Base-by-base conservation (phyloP, 2,329 filamentous ascomycete species). In the Arachnomyces sp. region DNA sequence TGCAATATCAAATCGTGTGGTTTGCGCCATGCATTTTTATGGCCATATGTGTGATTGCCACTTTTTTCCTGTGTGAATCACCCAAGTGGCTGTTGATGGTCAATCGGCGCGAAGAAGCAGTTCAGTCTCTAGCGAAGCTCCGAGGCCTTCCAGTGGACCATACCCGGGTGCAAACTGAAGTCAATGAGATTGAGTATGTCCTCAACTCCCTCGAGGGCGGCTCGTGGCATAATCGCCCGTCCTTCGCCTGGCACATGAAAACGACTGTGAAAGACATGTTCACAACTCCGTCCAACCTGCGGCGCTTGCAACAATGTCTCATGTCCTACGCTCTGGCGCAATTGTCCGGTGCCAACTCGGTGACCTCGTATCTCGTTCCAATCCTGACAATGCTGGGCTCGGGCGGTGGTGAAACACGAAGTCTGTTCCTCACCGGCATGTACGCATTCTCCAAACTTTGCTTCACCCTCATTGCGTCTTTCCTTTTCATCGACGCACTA, bases 401-500 rank as follows among this genome's bases (percentile, higher is more conserved):
- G 2, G 46, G 43, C 1, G 48, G 57, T 2, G 54, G 53, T 1
- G 59, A 56, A 0, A 52, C 51, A 0, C 49, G 55, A 0, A 59
- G 49, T 14, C 53, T 72, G 6, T 65, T 69, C 35, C 49, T 69
- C 2, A 63, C 56, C 1, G 62, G 59, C 38, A 66, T 72, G 52
- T 71, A 71, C 38, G 57, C 55, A 7, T 49, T 71, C 33, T 53
- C 65, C 30, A 72, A 70, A 47, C 63, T 72, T 39, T 61, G 60
- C 37, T 67, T 57, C 43, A 59, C 57, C 5, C 38, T 71, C 2
- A 60, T 65, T 8, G 65, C 66, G 3, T 60, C 59, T 2, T 63
- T 72, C 42, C 65, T 70, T 48, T 62, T 71, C 42, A 60, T 69
- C 15, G 68, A 71, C 36, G 63, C 62, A 7, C 52, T 72, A 3